Conservation (phyloP, 2,329 filamentous ascomycete species). For the Xylariaceae sp. region DNA sequence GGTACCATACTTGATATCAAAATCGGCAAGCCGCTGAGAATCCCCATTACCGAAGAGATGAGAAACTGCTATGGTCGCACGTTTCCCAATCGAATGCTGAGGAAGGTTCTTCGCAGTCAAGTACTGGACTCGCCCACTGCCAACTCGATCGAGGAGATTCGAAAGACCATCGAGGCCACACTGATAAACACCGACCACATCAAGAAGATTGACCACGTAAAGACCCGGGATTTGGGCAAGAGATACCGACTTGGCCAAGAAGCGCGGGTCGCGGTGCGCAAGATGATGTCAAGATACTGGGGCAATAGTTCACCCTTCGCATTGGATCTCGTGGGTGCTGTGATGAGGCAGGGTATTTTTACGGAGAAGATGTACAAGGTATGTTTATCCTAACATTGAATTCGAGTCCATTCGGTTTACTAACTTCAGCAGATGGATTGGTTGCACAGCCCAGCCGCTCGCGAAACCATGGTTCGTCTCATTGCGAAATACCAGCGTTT, state of each 20-base stretch:
- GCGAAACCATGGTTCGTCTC: conserved; percentile 62
- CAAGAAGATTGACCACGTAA: conserved; percentile 38
- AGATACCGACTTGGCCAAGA: conserved; percentile 23
- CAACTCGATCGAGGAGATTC: conserved; percentile 50
- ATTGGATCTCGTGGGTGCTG: conserved; percentile 63
- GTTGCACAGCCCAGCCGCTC: conserved; percentile 68
- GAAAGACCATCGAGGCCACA: conserved; percentile 46
- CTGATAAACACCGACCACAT: conserved; percentile 40
- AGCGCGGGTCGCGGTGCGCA: conserved; percentile 50
- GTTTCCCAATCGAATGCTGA: conserved; percentile 60
- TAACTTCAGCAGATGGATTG: conserved; percentile 57
- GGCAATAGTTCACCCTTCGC: conserved; percentile 63
- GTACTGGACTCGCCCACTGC: conserved; percentile 36
- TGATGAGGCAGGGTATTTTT: conserved; percentile 65
- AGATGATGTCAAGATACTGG: conserved; percentile 72
- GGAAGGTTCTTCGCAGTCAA: conserved; percentile 40
- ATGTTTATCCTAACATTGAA: not conserved
- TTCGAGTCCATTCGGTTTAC: not conserved
- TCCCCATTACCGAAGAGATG: conserved; percentile 17
- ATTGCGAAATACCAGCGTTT: conserved; percentile 66
- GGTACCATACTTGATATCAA: conserved; percentile 61
- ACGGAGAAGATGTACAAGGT: conserved; percentile 68
- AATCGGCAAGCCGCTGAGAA: conserved; percentile 47
- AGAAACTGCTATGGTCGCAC: conserved; percentile 34
- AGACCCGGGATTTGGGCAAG: conserved; percentile 15